These are phyloP conservation scores for Neurospora sp. DNA, from an alignment of 495 filamentous ascomycete species.

Conservation along the genomic window DNA sequence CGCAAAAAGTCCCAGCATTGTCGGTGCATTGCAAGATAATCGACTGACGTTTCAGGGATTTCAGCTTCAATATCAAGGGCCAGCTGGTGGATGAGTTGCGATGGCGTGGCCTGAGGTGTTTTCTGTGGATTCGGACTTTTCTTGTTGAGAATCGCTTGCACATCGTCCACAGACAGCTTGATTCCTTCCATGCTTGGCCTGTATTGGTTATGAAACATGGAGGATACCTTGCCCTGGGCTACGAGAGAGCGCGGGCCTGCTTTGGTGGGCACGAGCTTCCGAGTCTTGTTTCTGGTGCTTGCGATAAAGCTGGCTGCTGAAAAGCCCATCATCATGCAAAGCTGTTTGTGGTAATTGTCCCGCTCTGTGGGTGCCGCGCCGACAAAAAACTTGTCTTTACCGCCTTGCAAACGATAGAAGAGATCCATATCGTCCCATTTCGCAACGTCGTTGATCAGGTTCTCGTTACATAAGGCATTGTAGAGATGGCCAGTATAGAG, in stretches of 20 bases:
- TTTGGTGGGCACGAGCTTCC: background rate
- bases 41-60: background rate
- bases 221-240: background rate
- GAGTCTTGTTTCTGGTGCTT: constrained; percentile 1
- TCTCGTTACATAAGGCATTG: background rate
- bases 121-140: background rate
- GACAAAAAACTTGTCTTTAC: constrained; percentile 2
- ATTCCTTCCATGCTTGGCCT: background rate
- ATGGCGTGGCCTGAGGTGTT: background rate
- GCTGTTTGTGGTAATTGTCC: background rate
- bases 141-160: background rate
- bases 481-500: constrained; percentile 3
- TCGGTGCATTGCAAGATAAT: background rate
- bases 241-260: background rate
- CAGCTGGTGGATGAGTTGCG: background rate
- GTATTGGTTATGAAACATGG: background rate
- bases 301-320: background rate
- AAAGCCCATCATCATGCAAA: constrained; percentile 4
- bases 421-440: constrained; percentile 5
- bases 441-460: background rate
- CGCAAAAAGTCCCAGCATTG: background rate
- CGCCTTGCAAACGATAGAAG: background rate
- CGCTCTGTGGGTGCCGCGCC: background rate
- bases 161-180: background rate
- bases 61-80: background rate